Base-by-base conservation (phyloP, 495 filamentous ascomycete species). In the Penicillium antarcticum region DNA sequence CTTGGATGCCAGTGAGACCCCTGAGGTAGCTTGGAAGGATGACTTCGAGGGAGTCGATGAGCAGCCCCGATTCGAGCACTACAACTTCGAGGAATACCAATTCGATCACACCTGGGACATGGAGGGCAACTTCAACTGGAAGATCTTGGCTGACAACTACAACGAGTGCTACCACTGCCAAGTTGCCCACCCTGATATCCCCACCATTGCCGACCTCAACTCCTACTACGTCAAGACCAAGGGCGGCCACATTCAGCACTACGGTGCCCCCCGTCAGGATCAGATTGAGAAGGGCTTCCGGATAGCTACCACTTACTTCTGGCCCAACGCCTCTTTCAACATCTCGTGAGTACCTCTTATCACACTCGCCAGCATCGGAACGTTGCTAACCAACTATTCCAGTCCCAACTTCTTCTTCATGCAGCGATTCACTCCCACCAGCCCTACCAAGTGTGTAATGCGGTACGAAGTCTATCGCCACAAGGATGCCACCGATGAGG, bases 91-190 rank as follows among this genome's bases (percentile, higher is more conserved):
- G 4, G 61, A 78, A 5, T 80, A 74, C 57, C 34, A 46, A 19
- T 78, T 71, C 47, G 75, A 77, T 47, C 73, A 80, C 52, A 63
- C 53, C 16, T 80, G 72, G 73, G 62, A 72, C 12, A 70, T 72
- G 66, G 73, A 72, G 40, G 72, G 66, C 3, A 63, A 63, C 0
- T 72, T 68, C 53, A 80, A 80, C 63, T 80, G 75, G 76, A 80
- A 80, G 65, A 70, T 70, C 35, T 46, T 75, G 1, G 66, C 66
- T 33, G 75, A 78, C 43, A 78, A 78, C 63, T 79, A 77, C 62
- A 78, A 78, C 53, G 74, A 79, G 53, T 80, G 75, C 56, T 78
- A 78, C 43, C 76, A 78, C 61, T 80, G 75, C 57, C 60, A 55
- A 36, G 75, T 71, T n/a, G 66, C 72, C 0, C 76, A 78, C 42